These are phyloP conservation scores for Rhododendron ovatum DNA, from an alignment of 148 eudicot genomes.

Conservation along the genomic window DNA sequence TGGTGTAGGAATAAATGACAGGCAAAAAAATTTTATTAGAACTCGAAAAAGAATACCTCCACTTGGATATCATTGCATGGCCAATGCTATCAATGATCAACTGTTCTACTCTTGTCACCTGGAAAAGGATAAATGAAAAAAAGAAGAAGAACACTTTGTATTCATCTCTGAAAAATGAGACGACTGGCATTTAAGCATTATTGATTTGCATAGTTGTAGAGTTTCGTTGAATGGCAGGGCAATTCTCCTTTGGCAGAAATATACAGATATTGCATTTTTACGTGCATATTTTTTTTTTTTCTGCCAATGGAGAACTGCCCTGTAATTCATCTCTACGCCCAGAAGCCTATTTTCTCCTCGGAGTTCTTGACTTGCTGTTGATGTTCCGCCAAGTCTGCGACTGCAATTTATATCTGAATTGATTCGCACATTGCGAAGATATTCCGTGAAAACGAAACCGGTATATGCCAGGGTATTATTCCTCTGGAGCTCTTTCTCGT, in stretches of 20 bases:
- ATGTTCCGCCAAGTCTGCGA: not conserved
- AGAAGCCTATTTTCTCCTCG: not conserved
- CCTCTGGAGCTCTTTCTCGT: slow-evolving; percentile 8
- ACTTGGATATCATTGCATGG: not conserved
- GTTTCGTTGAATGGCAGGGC: slow-evolving; percentile 31
- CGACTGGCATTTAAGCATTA: not conserved
- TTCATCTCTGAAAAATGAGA: not conserved
- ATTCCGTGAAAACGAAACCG: slow-evolving; percentile 16
- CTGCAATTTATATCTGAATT: not conserved
- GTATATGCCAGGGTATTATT: slow-evolving; percentile 20
- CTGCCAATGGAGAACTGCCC: slow-evolving; percentile 31
- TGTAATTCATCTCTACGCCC: slow-evolving; percentile 23
- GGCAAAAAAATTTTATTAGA: too few species aligned
- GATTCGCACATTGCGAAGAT: slow-evolving; percentile 18
- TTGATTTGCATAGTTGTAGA: not conserved
- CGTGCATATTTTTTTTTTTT: not conserved
- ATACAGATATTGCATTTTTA: not conserved
- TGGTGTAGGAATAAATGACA: too few species aligned
- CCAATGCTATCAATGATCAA: not conserved
- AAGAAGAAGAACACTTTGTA: not conserved
- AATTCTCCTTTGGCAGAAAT: slow-evolving; percentile 23
- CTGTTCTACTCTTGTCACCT: not conserved
- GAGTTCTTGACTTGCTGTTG: not conserved
- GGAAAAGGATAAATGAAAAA: not conserved
- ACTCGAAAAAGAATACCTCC: too few species aligned